Evolutionary conservation across 2,329 filamentous ascomycete genomes (phyloP).

Genomic region (Fusarium sp.): DNA sequence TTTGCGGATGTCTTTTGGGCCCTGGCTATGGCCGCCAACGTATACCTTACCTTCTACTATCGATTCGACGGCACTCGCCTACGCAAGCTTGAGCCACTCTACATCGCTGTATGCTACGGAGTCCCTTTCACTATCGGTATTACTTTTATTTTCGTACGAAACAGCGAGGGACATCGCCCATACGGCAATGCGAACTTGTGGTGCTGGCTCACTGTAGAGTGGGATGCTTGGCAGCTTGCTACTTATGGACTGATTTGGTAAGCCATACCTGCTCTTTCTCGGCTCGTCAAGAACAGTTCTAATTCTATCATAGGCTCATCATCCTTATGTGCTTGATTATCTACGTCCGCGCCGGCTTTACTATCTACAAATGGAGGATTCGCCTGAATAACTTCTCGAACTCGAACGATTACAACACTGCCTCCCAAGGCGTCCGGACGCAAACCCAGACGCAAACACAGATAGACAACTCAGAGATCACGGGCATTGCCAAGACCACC

Average conservation of each 20-base stretch:
- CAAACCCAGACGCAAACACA: background rate
- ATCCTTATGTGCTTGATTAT: background rate
- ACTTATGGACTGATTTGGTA: slow-evolving; percentile 24
- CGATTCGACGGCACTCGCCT: background rate
- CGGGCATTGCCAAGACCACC: slow-evolving; percentile 10
- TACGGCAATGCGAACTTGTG: slow-evolving; percentile 17
- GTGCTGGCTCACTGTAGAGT: slow-evolving; percentile 20
- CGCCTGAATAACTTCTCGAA: slow-evolving; percentile 8
- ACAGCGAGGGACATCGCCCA: background rate
- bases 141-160: slow-evolving; percentile 1
- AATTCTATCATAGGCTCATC: slow-evolving; percentile 7
- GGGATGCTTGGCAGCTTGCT: slow-evolving; percentile 26
- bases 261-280: background rate
- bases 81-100: slow-evolving; percentile 9
- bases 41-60: slow-evolving; percentile 17
- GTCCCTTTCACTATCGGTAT: slow-evolving; percentile 10
- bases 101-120: slow-evolving; percentile 8
- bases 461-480: background rate
- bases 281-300: background rate
- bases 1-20: slow-evolving; percentile 26
- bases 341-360: slow-evolving; percentile 1
- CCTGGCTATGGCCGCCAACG: slow-evolving; percentile 10
- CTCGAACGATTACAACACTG: slow-evolving; percentile 5
- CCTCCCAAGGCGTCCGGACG: background rate
- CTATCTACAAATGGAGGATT: slow-evolving; percentile 17